These are phyloP conservation scores for Trichophyton rubrum DNA, from an alignment of 2,329 filamentous ascomycete genomes.

Conservation along the genomic window DNA sequence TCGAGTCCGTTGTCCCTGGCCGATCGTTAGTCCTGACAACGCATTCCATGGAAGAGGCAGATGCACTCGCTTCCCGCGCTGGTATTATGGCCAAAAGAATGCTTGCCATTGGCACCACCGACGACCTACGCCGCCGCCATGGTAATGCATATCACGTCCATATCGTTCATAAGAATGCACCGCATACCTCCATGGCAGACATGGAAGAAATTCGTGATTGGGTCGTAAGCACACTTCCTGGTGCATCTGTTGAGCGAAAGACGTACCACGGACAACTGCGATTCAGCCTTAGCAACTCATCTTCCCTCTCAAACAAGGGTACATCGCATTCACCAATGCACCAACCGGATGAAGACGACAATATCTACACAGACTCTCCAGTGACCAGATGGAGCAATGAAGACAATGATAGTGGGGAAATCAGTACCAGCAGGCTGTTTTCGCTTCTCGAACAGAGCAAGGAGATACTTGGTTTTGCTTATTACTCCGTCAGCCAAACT, in stretches of 20 bases:
- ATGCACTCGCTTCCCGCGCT: slow-evolving; percentile 68
- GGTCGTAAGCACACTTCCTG: slow-evolving; percentile 49
- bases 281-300: slow-evolving; percentile 54
- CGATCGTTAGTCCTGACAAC: slow-evolving; percentile 81
- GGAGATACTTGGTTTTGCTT: slow-evolving; percentile 57
- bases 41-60: slow-evolving; percentile 91
- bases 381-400: neutral
- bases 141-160: slow-evolving; percentile 73
- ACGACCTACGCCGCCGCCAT: slow-evolving; percentile 59
- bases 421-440: slow-evolving; percentile 42
- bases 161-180: slow-evolving; percentile 61
- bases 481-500: slow-evolving; percentile 77
- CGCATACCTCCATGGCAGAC: slow-evolving; percentile 56
- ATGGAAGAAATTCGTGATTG: slow-evolving; percentile 55
- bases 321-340: slow-evolving; percentile 7
- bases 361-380: neutral
- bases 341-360: slow-evolving; percentile 4
- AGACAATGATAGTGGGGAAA: neutral
- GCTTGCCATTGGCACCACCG: slow-evolving; percentile 69
- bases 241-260: slow-evolving; percentile 57
- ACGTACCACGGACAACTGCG: slow-evolving; percentile 76
- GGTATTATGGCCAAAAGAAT: slow-evolving; percentile 79
- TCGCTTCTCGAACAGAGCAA: slow-evolving; percentile 60
- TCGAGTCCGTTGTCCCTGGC: slow-evolving; percentile 59
- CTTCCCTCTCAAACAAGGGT: neutral